Evolutionary conservation across 108 stramenopile genomes (phyloP).

Genomic region (Pseudonitzschia delicatissima): DNA sequence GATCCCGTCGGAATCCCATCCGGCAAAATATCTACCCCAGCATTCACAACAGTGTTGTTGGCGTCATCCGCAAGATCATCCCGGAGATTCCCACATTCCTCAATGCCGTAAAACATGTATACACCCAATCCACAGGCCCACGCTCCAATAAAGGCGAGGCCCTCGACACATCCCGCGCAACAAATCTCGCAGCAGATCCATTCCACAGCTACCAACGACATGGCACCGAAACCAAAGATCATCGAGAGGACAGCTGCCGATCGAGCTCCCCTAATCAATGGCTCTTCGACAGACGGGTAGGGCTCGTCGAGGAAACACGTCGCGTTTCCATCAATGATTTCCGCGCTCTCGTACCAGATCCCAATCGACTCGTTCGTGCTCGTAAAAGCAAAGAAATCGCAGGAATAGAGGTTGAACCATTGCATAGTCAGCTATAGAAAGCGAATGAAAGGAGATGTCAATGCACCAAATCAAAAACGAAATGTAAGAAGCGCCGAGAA

Average conservation of each 20-base stretch:
- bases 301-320: conserved; percentile 9
- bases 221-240: conserved; percentile 8
- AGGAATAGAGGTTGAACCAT: conserved; percentile 12
- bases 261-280: conserved; percentile 2
- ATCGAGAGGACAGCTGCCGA: conserved; percentile 16
- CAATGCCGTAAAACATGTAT: conserved; percentile 23
- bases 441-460: not conserved
- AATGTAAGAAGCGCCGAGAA: not conserved
- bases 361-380: conserved; percentile 3
- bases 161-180: conserved; percentile 27
- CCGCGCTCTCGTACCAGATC: conserved; percentile 13
- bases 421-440: conserved; percentile 4
- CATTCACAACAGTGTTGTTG: not conserved
- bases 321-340: not conserved
- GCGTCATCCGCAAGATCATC: not conserved
- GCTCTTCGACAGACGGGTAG: not conserved
- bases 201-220: conserved; percentile 23
- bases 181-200: conserved; percentile 29
- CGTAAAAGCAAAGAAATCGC: conserved; percentile 9
- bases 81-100: not conserved
- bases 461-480: not conserved
- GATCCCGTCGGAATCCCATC: conserved; percentile 6
- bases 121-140: conserved; percentile 17
- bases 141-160: conserved; percentile 15
- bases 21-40: not conserved